Conservation (phyloP, 116 monocot genomes). For the Phalaenopsis hybrid region DNA sequence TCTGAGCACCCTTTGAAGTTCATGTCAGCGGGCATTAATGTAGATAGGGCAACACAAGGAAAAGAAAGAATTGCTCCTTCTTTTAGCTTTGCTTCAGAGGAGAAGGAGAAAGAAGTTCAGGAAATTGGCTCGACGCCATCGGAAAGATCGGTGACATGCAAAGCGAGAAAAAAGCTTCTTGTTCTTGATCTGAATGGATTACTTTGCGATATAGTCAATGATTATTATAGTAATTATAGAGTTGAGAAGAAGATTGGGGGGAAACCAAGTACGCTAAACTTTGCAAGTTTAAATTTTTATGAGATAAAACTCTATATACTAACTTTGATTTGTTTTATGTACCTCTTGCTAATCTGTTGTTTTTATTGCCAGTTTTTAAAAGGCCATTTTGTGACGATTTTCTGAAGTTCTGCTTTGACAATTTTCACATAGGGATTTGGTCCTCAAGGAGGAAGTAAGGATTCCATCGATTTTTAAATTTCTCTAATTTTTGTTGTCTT, state of each 20-base stretch:
- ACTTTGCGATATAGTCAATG: conserved; percentile 62
- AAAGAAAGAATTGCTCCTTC: conserved; percentile 2
- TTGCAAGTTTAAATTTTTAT: background rate
- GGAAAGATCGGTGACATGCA: conserved; percentile 12
- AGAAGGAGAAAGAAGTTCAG: conserved; percentile 6
- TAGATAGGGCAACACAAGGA: background rate
- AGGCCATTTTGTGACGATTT: conserved; percentile 91
- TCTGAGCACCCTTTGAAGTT: background rate
- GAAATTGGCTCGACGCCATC: background rate
- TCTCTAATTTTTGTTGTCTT: background rate
- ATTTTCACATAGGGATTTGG: conserved; percentile 80
- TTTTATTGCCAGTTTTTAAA: conserved; percentile 58
- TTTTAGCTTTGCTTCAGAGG: background rate
- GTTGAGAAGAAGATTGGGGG: conserved; percentile 29
- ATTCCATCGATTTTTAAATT: background rate
- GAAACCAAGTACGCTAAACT: conserved; percentile 22
- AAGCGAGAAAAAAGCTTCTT: conserved; percentile 50
- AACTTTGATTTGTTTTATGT: background rate
- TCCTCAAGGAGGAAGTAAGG: conserved; percentile 74
- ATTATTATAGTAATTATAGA: conserved; percentile 17
- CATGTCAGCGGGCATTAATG: background rate
- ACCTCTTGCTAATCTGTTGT: background rate
- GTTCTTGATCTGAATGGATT: conserved; percentile 94
- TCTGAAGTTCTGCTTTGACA: conserved; percentile 70
- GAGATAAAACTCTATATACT: background rate